phyloP scores from a whole-genome alignment of 345 rosid genomes.

The Arabidopsis thaliana region TAIR10.1 NC_003074.8:21018001-21018500 shows the following conservation, averaged over 20 bases:
- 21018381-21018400: conserved; percentile 96
- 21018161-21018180: conserved; percentile 21
- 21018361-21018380: conserved; percentile 87
- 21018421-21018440: conserved; percentile 75
- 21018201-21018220: background rate
- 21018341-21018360: conserved; percentile 57
- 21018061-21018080: conserved; percentile 40
- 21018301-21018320: conserved; percentile 7
- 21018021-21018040: conserved; percentile 7
- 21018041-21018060: conserved; percentile 23
- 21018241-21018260: background rate
- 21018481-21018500: conserved; percentile 90
- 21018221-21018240: background rate
- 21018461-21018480: conserved; percentile 89
- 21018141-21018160: conserved; percentile 20
- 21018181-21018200: conserved; percentile 5
- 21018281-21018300: background rate
- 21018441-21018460: conserved; percentile 89
- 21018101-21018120: conserved; percentile 7
- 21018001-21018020: conserved; percentile 9
- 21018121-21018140: background rate
- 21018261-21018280: background rate
- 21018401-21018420: conserved; percentile 74
- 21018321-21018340: conserved; percentile 47
- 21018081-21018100: conserved; percentile 11